phyloP scores from a whole-genome alignment of 805 yeast genomes.

The Saturnispora dispora region DNA sequence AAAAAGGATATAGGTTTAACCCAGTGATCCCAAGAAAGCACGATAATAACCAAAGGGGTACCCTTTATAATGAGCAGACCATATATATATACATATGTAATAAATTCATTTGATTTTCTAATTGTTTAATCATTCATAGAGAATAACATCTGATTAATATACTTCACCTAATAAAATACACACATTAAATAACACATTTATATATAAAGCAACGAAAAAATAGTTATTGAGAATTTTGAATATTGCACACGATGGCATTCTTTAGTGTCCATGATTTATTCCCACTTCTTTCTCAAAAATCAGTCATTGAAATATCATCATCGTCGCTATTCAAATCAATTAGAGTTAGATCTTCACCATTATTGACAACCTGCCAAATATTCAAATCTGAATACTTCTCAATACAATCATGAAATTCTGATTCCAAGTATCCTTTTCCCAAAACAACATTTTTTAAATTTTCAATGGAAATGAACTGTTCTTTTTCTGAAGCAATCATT shows the following conservation, averaged over 20 bases:
- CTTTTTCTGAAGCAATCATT: slow-evolving; percentile 21
- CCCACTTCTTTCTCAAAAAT: not conserved
- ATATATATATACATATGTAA: not conserved
- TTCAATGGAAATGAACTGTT: slow-evolving; percentile 32
- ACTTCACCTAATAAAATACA: not conserved
- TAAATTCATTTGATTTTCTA: not conserved
- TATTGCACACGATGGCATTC: not conserved
- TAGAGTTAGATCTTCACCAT: slow-evolving; percentile 55
- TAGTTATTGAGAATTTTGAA: not conserved
- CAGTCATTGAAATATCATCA: slow-evolving; percentile 18
- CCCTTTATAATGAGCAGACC: not conserved
- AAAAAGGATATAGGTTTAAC: slow-evolving; percentile 60
- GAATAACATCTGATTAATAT: not conserved
- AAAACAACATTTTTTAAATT: slow-evolving; percentile 54
- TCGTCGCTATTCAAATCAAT: slow-evolving; percentile 30
- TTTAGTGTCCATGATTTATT: not conserved
- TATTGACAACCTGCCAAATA: slow-evolving; percentile 69
- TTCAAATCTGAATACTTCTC: slow-evolving; percentile 62
- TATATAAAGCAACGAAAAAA: not conserved
- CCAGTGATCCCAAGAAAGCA: not conserved
- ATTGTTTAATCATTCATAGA: not conserved
- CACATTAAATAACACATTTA: not conserved
- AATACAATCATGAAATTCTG: slow-evolving; percentile 68
- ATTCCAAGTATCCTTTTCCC: slow-evolving; percentile 76
- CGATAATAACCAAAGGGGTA: not conserved